A percentile compares a stretch with the other conserved stretches of the same genome.
Conservation (phyloP, 805 yeast genomes). For the Zygoascus flipseniorum region DNA sequence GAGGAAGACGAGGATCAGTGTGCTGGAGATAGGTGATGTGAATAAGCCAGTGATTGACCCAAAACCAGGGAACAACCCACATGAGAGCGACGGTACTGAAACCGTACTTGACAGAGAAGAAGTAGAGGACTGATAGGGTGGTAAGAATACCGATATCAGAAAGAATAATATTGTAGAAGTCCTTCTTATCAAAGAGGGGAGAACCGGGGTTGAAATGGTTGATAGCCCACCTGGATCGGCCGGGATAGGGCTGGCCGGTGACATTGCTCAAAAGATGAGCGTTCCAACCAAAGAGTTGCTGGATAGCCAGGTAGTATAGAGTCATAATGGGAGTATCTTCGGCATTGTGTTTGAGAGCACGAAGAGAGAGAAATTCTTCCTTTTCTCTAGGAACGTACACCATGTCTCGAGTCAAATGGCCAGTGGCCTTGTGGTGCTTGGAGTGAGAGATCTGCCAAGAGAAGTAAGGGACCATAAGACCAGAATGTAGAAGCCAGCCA, state of each 20-base stretch:
- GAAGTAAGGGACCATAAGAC: constrained; percentile 73
- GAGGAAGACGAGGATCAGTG: constrained; percentile 72
- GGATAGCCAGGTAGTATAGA: constrained; percentile 45
- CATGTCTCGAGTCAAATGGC: constrained; percentile 74
- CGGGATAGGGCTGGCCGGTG: constrained; percentile 62
- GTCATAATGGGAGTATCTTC: constrained; percentile 72
- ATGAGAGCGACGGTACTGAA: constrained; percentile 51
- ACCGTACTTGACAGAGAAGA: constrained; percentile 57
- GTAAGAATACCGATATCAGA: constrained; percentile 64
- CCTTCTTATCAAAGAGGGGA: constrained; percentile 65
- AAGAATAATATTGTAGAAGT: constrained; percentile 61
- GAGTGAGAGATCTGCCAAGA: constrained; percentile 81
- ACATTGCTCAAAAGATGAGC: constrained; percentile 58
- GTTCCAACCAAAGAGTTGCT: constrained; percentile 76
- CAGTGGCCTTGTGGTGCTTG: constrained; percentile 87
- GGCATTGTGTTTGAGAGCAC: constrained; percentile 42
- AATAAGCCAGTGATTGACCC: constrained; percentile 86
- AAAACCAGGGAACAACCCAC: constrained; percentile 70
- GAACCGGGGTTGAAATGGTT: constrained; percentile 69
- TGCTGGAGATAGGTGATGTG: constrained; percentile 81
- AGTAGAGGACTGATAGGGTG: constrained; percentile 45
- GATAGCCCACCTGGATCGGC: constrained; percentile 38
- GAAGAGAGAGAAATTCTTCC: constrained; percentile 40
- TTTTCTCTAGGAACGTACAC: constrained; percentile 71
- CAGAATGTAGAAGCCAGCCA: constrained; percentile 80